Base-by-base conservation (phyloP, 345 rosid species). In the Balakata baccata region DNA sequence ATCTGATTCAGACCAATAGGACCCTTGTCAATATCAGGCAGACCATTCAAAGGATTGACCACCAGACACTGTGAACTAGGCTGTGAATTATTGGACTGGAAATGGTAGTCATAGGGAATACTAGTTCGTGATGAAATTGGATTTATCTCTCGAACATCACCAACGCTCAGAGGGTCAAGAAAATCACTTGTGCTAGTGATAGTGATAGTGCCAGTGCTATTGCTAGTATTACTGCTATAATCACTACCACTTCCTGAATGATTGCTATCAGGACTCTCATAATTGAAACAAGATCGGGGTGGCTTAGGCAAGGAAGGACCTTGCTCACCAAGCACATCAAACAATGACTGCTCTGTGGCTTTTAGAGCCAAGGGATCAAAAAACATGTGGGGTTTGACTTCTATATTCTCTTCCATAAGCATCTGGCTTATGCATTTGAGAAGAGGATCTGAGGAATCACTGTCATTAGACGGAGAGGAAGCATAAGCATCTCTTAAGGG, bases 391-490 rank as follows among this genome's bases (percentile, higher is more conserved):
- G 77, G 77, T 61, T 75, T 63, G 38, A 61, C 62, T n/a, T 80
- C 71, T 71, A 79, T 80, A 53, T 80, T 68, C 69, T 75, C 83
- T 54, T 80, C 83, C 83, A 71, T 43, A 39, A 77, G 83, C 77
- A 83, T 77, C 29, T 71, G 74, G 52, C 73, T 77, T 61, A 71
- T 80, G 64, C 66, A 82, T 77, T 70, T 56, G 38, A 77, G 73
- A 76, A 64, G 66, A 47, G 76, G 81, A 57, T 64, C 76, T 39
- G 80, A 77, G 53, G 74, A 79, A 49, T 60, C 76, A 38, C 72
- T 79, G 29, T 78, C 89, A 3, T 45, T 49, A 16, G 66, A 52
- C 22, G 79, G 50, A 49, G 81, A 79, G 38, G 74, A 66, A 68
- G 80, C 34, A 29, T 29, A 29, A 2, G 34, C 51, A 53, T 74